These are phyloP conservation scores for Trichoderma atrobrunneum DNA, from an alignment of 2,329 filamentous ascomycete genomes.

Conservation along the genomic window DNA sequence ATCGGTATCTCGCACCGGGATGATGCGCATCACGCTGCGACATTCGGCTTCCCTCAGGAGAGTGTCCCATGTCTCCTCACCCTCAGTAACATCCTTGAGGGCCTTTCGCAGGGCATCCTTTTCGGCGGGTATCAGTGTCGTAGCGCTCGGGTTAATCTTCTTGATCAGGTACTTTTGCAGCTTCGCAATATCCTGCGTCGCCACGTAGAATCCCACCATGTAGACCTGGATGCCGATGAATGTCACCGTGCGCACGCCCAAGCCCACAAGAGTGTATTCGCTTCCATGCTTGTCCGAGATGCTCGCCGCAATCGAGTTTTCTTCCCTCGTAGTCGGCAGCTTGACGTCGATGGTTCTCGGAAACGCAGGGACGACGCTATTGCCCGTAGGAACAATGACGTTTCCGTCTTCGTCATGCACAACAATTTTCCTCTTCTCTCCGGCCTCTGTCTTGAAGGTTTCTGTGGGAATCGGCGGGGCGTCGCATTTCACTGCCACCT, in stretches of 20 bases:
- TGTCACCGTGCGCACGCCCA: conserved; percentile 85
- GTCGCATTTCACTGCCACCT: conserved; percentile 41
- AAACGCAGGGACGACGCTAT: conserved; percentile 74
- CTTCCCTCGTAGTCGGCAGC: conserved; percentile 28
- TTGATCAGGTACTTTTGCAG: conserved; percentile 76
- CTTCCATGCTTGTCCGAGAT: conserved; percentile 43
- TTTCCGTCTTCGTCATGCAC: conserved; percentile 65
- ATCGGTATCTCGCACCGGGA: conserved; percentile 90
- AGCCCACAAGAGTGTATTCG: conserved; percentile 84
- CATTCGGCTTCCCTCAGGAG: conserved; percentile 66
- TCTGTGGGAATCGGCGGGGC: conserved; percentile 39
- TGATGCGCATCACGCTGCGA: conserved; percentile 76
- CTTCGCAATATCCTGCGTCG: conserved; percentile 75
- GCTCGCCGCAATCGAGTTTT: conserved; percentile 38
- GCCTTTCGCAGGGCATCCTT: conserved; percentile 68
- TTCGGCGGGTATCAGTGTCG: conserved; percentile 78
- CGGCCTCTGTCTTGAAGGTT: conserved; percentile 48
- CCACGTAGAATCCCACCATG: conserved; percentile 88
- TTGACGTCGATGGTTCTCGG: conserved; percentile 69
- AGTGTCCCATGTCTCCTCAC: conserved; percentile 71
- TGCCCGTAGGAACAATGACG: conserved; percentile 78
- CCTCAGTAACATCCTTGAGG: conserved; percentile 66
- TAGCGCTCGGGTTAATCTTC: conserved; percentile 73
- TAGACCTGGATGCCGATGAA: conserved; percentile 92
- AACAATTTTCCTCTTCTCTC: conserved; percentile 55